phyloP scores from a whole-genome alignment of 768 basidiomycete species.

The Termitomyces sp. region DNA sequence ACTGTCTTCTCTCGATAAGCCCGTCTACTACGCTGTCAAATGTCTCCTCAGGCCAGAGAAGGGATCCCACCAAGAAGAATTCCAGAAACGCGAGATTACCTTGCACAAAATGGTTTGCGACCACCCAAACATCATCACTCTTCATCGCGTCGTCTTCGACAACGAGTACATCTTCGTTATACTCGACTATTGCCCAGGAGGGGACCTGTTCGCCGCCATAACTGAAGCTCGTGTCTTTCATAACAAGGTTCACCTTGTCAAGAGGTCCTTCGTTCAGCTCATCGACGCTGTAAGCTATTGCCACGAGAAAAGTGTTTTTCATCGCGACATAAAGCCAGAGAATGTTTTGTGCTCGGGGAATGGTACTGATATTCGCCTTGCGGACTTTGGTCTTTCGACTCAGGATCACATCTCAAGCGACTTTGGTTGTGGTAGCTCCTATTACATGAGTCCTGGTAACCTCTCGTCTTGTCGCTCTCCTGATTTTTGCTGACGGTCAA shows the following conservation, averaged over 20 bases:
- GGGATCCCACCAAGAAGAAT: constrained; percentile 47
- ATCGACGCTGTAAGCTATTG: constrained; percentile 75
- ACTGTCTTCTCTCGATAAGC: constrained; percentile 28
- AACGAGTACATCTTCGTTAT: constrained; percentile 61
- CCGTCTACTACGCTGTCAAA: constrained; percentile 63
- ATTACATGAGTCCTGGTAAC: constrained; percentile 71
- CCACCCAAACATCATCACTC: constrained; percentile 62
- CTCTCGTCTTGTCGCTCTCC: constrained; percentile 1
- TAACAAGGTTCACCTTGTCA: constrained; percentile 58
- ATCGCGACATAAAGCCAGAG: constrained; percentile 87
- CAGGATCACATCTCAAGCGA: constrained; percentile 36
- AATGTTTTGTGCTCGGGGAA: constrained; percentile 59
- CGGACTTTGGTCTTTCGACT: constrained; percentile 76
- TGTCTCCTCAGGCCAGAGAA: constrained; percentile 58
- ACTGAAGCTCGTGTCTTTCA: constrained; percentile 47
- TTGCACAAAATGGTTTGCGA: constrained; percentile 45
- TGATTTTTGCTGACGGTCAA: constrained; percentile 1
- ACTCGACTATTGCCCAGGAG: constrained; percentile 48
- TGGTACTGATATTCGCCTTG: constrained; percentile 50
- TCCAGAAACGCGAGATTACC: constrained; percentile 66
- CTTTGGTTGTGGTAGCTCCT: constrained; percentile 53
- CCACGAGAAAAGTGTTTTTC: constrained; percentile 65
- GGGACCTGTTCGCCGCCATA: constrained; percentile 72
- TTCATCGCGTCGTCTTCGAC: constrained; percentile 61
- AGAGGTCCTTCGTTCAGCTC: constrained; percentile 67